Conservation (phyloP, 257 asterid genomes). For the Schizonepeta tenuifolia region DNA sequence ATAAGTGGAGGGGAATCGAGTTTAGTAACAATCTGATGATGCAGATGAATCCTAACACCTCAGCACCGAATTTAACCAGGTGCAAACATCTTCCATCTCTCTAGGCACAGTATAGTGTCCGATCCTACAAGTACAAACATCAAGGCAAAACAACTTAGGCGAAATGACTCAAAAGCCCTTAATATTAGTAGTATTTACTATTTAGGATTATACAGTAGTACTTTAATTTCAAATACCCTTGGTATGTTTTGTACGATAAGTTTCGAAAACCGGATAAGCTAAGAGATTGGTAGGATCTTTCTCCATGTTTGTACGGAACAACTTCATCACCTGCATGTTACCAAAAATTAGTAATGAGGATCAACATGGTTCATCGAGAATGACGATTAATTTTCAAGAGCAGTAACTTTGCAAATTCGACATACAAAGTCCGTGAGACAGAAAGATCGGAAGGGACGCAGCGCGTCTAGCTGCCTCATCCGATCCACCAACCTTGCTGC, state of each 20-base stretch:
- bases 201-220: no score
- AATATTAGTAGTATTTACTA: no score
- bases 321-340: slow-evolving; percentile 84
- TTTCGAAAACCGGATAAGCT: slow-evolving; percentile 76
- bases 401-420: background rate
- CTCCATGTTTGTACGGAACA: slow-evolving; percentile 75
- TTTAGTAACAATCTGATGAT: background rate
- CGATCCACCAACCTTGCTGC: slow-evolving; percentile 78
- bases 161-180: slow-evolving; percentile 4
- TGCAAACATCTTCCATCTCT: slow-evolving; percentile 90
- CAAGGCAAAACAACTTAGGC: slow-evolving; percentile 3
- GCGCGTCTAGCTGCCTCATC: slow-evolving; percentile 83
- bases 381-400: background rate
- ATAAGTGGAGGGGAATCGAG: no score
- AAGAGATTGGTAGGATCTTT: slow-evolving; percentile 66
- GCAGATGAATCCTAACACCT: slow-evolving; percentile 44
- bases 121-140: slow-evolving; percentile 58
- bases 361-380: background rate
- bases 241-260: slow-evolving; percentile 64
- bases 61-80: slow-evolving; percentile 63
- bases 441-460: slow-evolving; percentile 80
- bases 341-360: slow-evolving; percentile 17
- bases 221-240: slow-evolving; percentile 61
- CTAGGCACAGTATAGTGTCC: slow-evolving; percentile 90
- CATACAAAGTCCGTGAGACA: slow-evolving; percentile 88